Percentiles rank a stretch among this genome's conserved stretches.
phyloP scores from a whole-genome alignment of 805 yeast species.

The Peterozyma toletana region DNA sequence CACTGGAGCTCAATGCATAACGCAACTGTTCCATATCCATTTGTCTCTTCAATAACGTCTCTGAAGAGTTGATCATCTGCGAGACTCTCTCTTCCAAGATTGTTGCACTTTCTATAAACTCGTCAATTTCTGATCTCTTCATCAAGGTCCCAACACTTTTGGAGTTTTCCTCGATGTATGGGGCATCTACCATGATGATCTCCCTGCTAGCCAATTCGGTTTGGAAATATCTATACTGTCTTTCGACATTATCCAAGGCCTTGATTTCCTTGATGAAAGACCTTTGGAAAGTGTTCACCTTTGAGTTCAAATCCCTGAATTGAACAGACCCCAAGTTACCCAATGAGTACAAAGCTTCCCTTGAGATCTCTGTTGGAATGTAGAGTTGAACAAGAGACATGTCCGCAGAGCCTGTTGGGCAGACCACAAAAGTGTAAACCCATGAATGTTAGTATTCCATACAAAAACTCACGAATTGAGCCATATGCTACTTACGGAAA shows the following conservation, averaged over 20 bases:
- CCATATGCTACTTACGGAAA: conserved; percentile 10
- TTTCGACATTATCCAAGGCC: conserved; percentile 75
- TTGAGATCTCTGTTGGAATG: conserved; percentile 81
- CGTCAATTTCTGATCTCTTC: conserved; percentile 60
- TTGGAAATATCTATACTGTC: conserved; percentile 63
- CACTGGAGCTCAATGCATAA: conserved; percentile 46
- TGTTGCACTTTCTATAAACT: conserved; percentile 52
- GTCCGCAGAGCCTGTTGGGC: conserved; percentile 73
- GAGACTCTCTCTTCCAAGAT: conserved; percentile 66
- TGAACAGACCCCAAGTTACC: conserved; percentile 86
- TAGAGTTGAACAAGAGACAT: conserved; percentile 92
- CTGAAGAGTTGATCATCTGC: conserved; percentile 65
- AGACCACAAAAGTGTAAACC: no score
- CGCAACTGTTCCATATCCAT: conserved; percentile 66
- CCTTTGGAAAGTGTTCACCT: conserved; percentile 81
- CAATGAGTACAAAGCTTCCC: conserved; percentile 78
- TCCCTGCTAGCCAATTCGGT: conserved; percentile 42
- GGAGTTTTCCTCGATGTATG: conserved; percentile 4
- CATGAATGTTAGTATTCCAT: no score
- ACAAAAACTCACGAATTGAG: no score
- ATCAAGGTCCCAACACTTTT: conserved; percentile 4
- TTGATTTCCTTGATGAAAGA: conserved; percentile 85
- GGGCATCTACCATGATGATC: conserved; percentile 21
- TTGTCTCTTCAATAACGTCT: conserved; percentile 55
- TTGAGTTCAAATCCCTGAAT: conserved; percentile 80